Base-by-base conservation (phyloP, 2,329 filamentous ascomycete species). In the Macrophomina phaseolina region DNA sequence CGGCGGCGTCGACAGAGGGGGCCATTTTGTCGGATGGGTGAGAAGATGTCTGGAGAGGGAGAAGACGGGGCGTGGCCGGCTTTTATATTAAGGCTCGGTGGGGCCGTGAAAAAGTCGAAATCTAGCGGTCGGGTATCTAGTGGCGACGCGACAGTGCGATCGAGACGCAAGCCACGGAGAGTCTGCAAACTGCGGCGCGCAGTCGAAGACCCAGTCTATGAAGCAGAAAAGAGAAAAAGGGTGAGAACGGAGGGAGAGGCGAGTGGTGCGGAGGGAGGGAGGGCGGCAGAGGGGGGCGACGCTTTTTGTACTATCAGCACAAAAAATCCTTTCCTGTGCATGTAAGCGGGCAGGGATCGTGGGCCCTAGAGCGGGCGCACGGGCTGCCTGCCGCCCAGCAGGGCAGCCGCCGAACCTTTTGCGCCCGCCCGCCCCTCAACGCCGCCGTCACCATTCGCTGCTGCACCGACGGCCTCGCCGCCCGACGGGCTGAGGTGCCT, bases 1-100 rank as follows among this genome's bases (percentile, higher is more conserved):
- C 71, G 71, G 76, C 75, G 71, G 76, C 75, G 40, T 67, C 64
- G 48, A 70, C 72, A 69, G 77, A 73, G 70, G 78, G 77, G 68
- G 78, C 76, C 77, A 79, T 79, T 69, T 70, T 67, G 66, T 68
- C 65, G 66, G 61, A n/a, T 14, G n/a, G 56, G 34, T 52, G 45
- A 36, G 61, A 52, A 63, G 48, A 42, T 53, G 64, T 62, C 51
- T 49, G 53, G 46, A 67, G 56, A 62, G 56, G 55, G 40, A 61
- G 52, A 63, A 28, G 65, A 53, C 34, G 30, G 49, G 23, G 32
- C 23, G 52, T 53, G 14, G 49, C 30, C 42, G 55, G 55, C 53
- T 67, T 62, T 67, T 58, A 46, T 49, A 58, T 55, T 51, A 64
- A 64, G 53, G 52, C 53, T 45, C 45, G 56, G 65, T 67, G 49